Base-by-base conservation (phyloP, 768 basidiomycete species). In the Fomitopsis pulvina region DNA sequence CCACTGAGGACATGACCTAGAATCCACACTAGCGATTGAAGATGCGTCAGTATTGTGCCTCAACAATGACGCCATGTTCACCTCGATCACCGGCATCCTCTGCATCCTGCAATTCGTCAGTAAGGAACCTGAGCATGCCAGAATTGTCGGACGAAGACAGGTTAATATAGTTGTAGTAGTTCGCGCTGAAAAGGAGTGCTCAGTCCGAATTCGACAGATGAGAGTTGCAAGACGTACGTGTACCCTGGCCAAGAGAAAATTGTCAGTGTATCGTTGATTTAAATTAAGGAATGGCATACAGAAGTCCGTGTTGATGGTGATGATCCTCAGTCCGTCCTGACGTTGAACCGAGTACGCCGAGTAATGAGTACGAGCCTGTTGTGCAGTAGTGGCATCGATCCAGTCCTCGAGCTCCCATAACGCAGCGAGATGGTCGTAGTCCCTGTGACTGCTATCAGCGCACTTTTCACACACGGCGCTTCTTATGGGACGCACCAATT, bases 121-220 rank as follows among this genome's bases (percentile, higher is more conserved):
- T 87, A 54, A 88, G 58, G 66, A 86, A 87, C 39, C 83, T 72
- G 57, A 88, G 67, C 79, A 87, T 84, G 18, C 85, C 85, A 41
- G 83, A 86, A 30, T 70, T 71, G 63, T 88, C 87, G 14, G 81
- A 75, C 21, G 75, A 61, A 18, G 79, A 79, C 57, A 84, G 71
- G 55, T 88, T 85, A 65, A 88, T 81, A 58, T 83, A 88, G 60
- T 83, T 85, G 66, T 85, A 85, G 52, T 75, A 78, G 60, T 88
- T 88, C 14, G 79, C 69, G 43, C 80, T 80, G 54, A 54, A 50
- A 37, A 34, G 11, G 40, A 32, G 18, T 20, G 41, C 29, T 28
- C 11, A 30, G 25, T 27, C 16, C 41, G 25, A 40, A 22, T 41
- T 22, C 14, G 39, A 28, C 9, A 7, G 6, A 3, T 8, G 7